A percentile compares a stretch with the other conserved stretches of the same genome.
Evolutionary conservation across 139 green algal species (phyloP).

Genomic region (Chlamydomonas sp.): DNA sequence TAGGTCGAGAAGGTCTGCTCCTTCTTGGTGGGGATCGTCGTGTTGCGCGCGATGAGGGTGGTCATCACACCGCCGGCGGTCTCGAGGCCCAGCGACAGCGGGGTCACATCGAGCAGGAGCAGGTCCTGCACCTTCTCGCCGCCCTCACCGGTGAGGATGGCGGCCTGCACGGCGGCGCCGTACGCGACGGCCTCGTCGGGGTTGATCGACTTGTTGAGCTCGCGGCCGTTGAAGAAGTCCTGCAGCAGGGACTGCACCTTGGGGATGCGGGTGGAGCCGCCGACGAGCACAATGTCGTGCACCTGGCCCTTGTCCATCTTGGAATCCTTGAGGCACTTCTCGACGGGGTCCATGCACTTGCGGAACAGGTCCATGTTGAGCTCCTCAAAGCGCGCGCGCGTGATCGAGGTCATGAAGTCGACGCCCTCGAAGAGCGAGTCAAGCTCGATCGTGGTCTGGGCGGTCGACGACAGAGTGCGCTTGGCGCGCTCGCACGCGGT

Average conservation of each 20-base stretch:
- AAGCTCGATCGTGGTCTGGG: conserved; percentile 95
- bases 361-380: conserved; percentile 98
- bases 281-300: conserved; percentile 90
- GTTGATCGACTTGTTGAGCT: conserved; percentile 99
- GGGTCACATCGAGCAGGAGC: conserved; percentile 95
- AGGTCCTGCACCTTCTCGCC: conserved; percentile 97
- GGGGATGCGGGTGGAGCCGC: conserved; percentile 95
- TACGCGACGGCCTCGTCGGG: conserved; percentile 99
- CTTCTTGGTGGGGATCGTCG: conserved; percentile 99
- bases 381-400: conserved; percentile 94
- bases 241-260: conserved; percentile 96
- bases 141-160: conserved; percentile 89
- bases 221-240: conserved; percentile 99
- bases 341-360: conserved; percentile 99
- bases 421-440: conserved; percentile 95
- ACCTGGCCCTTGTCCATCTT: conserved; percentile 79
- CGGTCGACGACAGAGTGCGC: conserved; percentile 72
- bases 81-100: conserved; percentile 93
- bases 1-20: conserved; percentile 99
- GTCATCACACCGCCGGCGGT: conserved; percentile 73
- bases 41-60: conserved; percentile 93
- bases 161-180: conserved; percentile 92
- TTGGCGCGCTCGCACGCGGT: conserved; percentile 92
- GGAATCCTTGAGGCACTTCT: conserved; percentile 78
- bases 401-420: conserved; percentile 97